Base-by-base conservation (phyloP, 2,329 filamentous ascomycete species). In the Neonectria neomacrospora region DNA sequence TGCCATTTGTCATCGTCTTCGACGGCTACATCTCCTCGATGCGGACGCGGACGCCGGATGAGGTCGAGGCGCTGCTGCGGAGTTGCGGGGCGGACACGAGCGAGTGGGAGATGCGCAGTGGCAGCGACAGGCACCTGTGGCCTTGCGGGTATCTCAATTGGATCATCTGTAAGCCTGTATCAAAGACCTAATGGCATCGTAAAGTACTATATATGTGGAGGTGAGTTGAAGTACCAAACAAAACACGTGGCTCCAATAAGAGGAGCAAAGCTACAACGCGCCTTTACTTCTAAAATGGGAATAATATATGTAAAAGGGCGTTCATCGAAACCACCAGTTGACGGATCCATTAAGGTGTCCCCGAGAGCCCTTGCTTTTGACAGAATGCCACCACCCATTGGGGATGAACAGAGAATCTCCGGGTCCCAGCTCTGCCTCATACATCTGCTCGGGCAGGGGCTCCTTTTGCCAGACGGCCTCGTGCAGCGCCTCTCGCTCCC, bases 1-100 rank as follows among this genome's bases (percentile, higher is more conserved):
- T 93, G 16, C 90, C 91, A 0, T 85, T 90, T 63, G 86, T 91
- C 9, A 78, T 92, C 18, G 83, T 88, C 0, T 90, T 90, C 71
- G 91, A 94, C 76, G 91, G 91, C 2, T 80, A 87, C 61, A 83
- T 93, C 51, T 92, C 89, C 10, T 86, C 86, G 41, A 74, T 93
- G 68, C 81, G 91, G 45, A 91, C 90, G 7, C 83, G 91, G 58
- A 91, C 86, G 4, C 83, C 88, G 0, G 82, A 85, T 14, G 91
- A 94, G 77, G 85, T 92, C 5, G 80, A 89, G 74, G 73, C 74
- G 0, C 74, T 94, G 68, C 76, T 93, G 66, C 81, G 83, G 58
- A 80, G 79, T 4, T 87, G 85, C 70, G 77, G 76, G n/a, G 82
- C 80, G 2, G 76, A 79, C 30, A 76, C 77, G 37, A 75, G 71